Percentiles rank a stretch among this genome's conserved stretches.
Conservation (phyloP, 164 flowering plant genomes). For the Brasenia schreberi region DNA sequence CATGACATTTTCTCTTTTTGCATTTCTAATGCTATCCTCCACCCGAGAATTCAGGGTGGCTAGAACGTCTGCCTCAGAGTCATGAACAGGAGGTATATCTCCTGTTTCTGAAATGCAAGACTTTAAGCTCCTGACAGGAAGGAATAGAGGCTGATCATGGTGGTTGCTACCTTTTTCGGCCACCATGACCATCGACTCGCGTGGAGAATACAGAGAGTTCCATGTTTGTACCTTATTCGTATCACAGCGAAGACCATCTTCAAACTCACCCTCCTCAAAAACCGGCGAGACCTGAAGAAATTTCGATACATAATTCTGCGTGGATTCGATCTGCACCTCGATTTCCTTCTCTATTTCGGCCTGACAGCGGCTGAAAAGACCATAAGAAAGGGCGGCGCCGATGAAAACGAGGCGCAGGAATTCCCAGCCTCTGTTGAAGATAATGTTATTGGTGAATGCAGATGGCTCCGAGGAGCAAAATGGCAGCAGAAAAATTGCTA, state of each 20-base stretch:
- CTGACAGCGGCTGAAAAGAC: constrained; percentile 61
- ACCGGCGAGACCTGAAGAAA: constrained; percentile 70
- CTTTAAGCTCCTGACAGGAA: constrained; percentile 84
- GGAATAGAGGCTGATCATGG: constrained; percentile 38
- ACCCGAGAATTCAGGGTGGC: constrained; percentile 1
- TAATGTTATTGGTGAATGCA: constrained; percentile 45
- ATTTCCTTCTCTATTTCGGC: constrained; percentile 38
- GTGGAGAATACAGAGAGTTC: constrained; percentile 51
- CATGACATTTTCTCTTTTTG: constrained; percentile 7
- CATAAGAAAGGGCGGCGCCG: constrained; percentile 87
- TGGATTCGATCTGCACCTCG: constrained; percentile 24
- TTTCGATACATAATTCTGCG: constrained; percentile 47
- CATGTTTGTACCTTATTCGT: constrained; percentile 56
- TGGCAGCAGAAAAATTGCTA: constrained; percentile 35
- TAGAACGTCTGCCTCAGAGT: constrained; percentile 3
- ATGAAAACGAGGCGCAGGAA: constrained; percentile 77
- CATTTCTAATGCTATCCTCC: constrained; percentile 3
- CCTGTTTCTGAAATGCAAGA: constrained; percentile 29
- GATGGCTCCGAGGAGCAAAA: constrained; percentile 66
- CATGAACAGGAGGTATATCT: constrained; percentile 5
- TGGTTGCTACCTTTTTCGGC: constrained; percentile 29
- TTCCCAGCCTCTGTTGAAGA: constrained; percentile 66
- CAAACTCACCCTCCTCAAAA: constrained; percentile 70
- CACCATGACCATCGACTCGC: constrained; percentile 43
- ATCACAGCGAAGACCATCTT: constrained; percentile 25